Evolutionary conservation across 495 filamentous ascomycete species (phyloP), one percentile per base, ranked within the genome.

Genomic region (Podospora tetraspora): DNA sequence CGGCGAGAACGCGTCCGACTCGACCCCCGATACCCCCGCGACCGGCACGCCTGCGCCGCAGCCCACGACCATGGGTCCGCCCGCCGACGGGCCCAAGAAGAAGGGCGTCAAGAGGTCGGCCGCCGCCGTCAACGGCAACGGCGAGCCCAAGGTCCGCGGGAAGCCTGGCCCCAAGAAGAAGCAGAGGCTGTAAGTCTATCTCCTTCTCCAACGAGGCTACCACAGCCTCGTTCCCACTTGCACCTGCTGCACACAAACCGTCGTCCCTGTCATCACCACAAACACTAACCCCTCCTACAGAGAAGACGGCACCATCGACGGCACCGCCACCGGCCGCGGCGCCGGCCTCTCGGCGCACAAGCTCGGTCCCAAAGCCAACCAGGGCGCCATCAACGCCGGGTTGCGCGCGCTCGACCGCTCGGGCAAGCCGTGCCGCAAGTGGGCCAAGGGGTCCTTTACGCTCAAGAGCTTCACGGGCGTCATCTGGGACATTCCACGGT

Each of bases 81-180:
- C 86, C 82, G 68, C 81, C 83, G 85, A 87, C 43, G 85, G 81
- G 22, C 78, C 80, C 67, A 83, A 86, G 77, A 84, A 89, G 80
- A 86, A 91, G 84, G 80, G 87, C 63, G 74, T 83, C 76, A 72
- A 82, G 85, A 72, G 79, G 73, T 71, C 73, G 68, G 66, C 78
- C 67, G 77, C 80, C 62, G 81, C 63, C 65, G 82, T 83, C 22
- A 85, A 88, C 72, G 85, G 81, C 52, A 82, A 77, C 59, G 79
- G 80, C 32, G 76, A 79, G 63, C 71, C 71, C 27, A 92, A 91
- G 79, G 84, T 88, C 43, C 81, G 91, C 70, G 90, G 92, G 66
- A 94, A 97, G 82, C 94, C 95, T 8, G 93, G 93, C 21, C 93
- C 94, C 0, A 98, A 97, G 86, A 97, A 97, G 86, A 94, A 94